Conservation (phyloP, 2,329 filamentous ascomycete species). For the Bretziella fagacearum region DNA sequence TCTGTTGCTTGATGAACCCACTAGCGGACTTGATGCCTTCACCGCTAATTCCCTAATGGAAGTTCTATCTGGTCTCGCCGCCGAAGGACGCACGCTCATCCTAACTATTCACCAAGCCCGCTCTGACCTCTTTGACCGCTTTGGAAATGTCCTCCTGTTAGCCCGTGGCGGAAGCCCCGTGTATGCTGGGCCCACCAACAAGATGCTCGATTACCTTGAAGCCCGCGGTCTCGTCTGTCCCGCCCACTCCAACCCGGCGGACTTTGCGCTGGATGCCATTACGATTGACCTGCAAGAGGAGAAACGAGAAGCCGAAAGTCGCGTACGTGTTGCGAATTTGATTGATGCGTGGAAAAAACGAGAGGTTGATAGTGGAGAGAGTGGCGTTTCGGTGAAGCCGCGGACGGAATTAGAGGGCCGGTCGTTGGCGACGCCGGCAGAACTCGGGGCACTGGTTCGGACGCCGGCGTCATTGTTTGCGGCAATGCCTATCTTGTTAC, state of each 20-base stretch:
- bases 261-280: constrained; percentile 62
- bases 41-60: constrained; percentile 63
- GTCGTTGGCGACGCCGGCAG: constrained; percentile 48
- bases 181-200: constrained; percentile 44
- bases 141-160: constrained; percentile 54
- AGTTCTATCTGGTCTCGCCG: constrained; percentile 51
- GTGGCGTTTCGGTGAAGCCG: neutral
- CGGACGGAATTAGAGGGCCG: neutral
- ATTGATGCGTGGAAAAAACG: constrained; percentile 40
- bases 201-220: constrained; percentile 50
- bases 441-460: constrained; percentile 51
- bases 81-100: constrained; percentile 56
- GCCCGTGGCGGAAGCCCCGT: constrained; percentile 52
- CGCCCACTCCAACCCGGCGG: constrained; percentile 54
- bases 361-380: neutral
- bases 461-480: constrained; percentile 42
- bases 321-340: constrained; percentile 42
- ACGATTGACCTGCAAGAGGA: constrained; percentile 57
- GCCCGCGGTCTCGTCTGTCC: constrained; percentile 47
- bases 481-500: constrained; percentile 51
- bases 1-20: constrained; percentile 58
- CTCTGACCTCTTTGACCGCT: constrained; percentile 53
- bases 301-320: constrained; percentile 42
- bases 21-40: constrained; percentile 60
- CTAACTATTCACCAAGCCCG: constrained; percentile 66